phyloP scores from a whole-genome alignment of 2,329 filamentous ascomycete species.

The Aspergillus sp. region DNA sequence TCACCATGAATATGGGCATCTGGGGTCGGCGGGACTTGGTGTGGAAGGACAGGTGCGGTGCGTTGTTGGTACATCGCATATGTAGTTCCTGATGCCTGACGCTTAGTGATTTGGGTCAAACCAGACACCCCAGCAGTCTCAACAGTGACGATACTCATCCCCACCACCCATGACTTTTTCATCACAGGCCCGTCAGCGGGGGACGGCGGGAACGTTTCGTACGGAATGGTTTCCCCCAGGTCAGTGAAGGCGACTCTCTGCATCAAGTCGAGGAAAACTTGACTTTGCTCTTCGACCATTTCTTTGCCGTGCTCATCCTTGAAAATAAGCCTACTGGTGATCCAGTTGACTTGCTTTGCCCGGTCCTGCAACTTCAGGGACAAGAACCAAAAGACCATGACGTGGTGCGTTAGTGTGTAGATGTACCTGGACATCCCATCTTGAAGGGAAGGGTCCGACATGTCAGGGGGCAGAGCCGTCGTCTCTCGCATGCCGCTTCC shows the following conservation, averaged over 20 bases:
- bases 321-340: constrained; percentile 78
- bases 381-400: constrained; percentile 96
- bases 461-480: constrained; percentile 27
- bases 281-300: constrained; percentile 83
- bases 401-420: constrained; percentile 88
- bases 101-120: constrained; percentile 50
- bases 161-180: constrained; percentile 51
- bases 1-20: constrained; percentile 40
- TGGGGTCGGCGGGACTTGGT: constrained; percentile 43
- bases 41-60: constrained; percentile 45
- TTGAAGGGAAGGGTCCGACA: constrained; percentile 44
- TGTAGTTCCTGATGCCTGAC: constrained; percentile 52
- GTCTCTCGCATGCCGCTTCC: constrained; percentile 47
- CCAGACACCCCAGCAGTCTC: constrained; percentile 49
- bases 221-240: constrained; percentile 64
- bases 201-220: constrained; percentile 41
- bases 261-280: constrained; percentile 94
- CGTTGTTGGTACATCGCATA: constrained; percentile 49
- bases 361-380: constrained; percentile 82
- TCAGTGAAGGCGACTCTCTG: constrained; percentile 84
- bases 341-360: constrained; percentile 82
- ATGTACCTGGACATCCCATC: constrained; percentile 91
- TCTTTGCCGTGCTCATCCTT: constrained; percentile 72
- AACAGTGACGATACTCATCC: constrained; percentile 52
- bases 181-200: constrained; percentile 41